Evolutionary conservation across 2,329 filamentous ascomycete genomes (phyloP), one percentile per base, ranked within the genome.

Genomic region (Verticillium tricorpus): DNA sequence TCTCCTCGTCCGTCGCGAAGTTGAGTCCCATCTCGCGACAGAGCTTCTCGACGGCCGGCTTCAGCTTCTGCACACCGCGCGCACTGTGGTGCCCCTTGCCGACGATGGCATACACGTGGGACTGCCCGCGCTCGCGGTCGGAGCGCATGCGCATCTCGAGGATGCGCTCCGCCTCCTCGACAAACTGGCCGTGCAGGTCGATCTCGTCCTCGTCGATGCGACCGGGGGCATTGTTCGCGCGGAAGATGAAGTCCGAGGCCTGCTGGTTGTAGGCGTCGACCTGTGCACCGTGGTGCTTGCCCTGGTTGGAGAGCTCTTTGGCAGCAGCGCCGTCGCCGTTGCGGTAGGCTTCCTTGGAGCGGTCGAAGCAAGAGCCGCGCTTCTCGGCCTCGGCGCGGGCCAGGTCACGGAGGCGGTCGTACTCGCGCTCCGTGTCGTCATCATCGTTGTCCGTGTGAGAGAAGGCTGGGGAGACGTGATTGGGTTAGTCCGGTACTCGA

Each of bases 131-230:
- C 60, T 83, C 75, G 72, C 87, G 86, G 62, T 93, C 93, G 67
- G 91, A 88, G 67, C 86, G 85, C 71, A 99, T 96, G 67, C 95
- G 85, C 76, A 91, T 83, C 78, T 94, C 91, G 25, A 98, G 80
- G 62, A 97, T 95, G 66, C 92, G 86, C 80, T 97, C 93, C 5
- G 95, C 95, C 79, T 98, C 95, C 73, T 97, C 92, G 63, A 97
- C 93, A 70, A 90, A 97, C 72, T 96, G 90, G 2, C 95, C 95
- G 75, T 99, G 95, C 57, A 99, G 82, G 77, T 99, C 95, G 69
- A 99, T 93, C 9, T 90, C 92, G 76, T 98, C 94, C 50, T 81
- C 81, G 17, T 86, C 83, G 11, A 96, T 89, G 64, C 89, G 87
- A 19, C 87, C 91, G 2, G 81, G 75, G 22, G 91, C 88, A 73